Percentiles rank a stretch among this genome's conserved stretches.
Conservation (phyloP, 1,139 yeast genomes). For the Lodderomyces orthopsilosis region DNA sequence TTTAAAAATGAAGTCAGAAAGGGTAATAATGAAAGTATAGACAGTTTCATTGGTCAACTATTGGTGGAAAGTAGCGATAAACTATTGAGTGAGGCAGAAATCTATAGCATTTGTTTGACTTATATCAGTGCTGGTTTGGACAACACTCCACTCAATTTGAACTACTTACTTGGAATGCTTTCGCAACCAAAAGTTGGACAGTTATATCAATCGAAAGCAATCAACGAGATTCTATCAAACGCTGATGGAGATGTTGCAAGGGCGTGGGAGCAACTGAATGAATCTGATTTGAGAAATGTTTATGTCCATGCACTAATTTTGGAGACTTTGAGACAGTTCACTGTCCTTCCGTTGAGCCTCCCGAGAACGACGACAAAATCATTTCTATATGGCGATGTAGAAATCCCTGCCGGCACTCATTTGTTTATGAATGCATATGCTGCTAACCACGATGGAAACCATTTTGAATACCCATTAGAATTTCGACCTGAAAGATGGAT, state of each 20-base stretch:
- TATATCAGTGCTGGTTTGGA: conserved; percentile 82
- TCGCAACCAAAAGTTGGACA: conserved; percentile 47
- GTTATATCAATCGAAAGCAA: conserved; percentile 42
- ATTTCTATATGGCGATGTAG: conserved; percentile 34
- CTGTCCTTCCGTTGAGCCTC: conserved; percentile 65
- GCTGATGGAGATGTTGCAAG: conserved; percentile 27
- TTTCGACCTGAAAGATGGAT: conserved; percentile 65
- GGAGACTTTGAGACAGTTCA: conserved; percentile 61
- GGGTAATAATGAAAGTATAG: conserved; percentile 16
- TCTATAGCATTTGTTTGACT: conserved; percentile 64
- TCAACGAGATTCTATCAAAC: conserved; percentile 27
- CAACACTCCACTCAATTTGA: conserved; percentile 64
- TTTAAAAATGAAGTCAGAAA: conserved; percentile 13
- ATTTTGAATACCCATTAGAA: conserved; percentile 46
- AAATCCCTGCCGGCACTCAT: conserved; percentile 55
- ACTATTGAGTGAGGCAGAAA: conserved; percentile 37
- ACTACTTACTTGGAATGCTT: conserved; percentile 60
- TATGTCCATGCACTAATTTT: conserved; percentile 57
- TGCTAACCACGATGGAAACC: conserved; percentile 60
- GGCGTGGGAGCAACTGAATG: conserved; percentile 50
- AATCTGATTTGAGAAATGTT: conserved; percentile 31
- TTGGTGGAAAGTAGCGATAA: conserved; percentile 18
- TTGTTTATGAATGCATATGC: conserved; percentile 68
- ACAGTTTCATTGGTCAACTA: conserved; percentile 47
- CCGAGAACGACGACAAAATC: conserved; percentile 60